Conservation (phyloP, 1,139 yeast genomes). For the Hemisphaericaspora xylofermentans region DNA sequence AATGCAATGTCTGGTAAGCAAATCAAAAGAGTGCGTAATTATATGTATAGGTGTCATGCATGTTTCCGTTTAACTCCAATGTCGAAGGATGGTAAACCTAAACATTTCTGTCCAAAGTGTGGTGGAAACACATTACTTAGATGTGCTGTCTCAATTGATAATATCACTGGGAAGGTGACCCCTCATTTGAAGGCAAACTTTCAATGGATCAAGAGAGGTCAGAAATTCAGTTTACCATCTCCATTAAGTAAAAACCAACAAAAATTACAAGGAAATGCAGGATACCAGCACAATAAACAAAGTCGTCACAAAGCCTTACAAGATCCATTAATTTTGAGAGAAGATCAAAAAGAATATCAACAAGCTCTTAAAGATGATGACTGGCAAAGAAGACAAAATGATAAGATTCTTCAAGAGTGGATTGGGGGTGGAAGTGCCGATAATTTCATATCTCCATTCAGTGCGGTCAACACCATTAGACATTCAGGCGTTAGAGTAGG, state of each 20-base stretch:
- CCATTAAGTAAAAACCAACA: conserved; percentile 67
- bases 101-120: conserved; percentile 94
- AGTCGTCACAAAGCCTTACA: conserved; percentile 54
- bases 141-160: conserved; percentile 85
- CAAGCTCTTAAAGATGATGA: conserved; percentile 84
- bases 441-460: conserved; percentile 86
- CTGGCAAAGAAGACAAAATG: conserved; percentile 86
- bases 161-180: conserved; percentile 74
- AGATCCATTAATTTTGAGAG: conserved; percentile 66
- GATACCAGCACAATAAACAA: conserved; percentile 65
- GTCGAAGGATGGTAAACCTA: conserved; percentile 71
- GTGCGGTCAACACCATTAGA: conserved; percentile 57
- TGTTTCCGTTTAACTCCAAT: conserved; percentile 82
- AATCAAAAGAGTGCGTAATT: conserved; percentile 81
- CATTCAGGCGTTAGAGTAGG: conserved; percentile 78
- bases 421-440: conserved; percentile 95
- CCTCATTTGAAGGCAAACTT: conserved; percentile 92
- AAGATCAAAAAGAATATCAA: conserved; percentile 92
- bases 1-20: conserved; percentile 83
- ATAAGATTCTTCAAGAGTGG: conserved; percentile 82
- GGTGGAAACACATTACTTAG: conserved; percentile 89
- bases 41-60: conserved; percentile 96
- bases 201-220: conserved; percentile 93
- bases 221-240: conserved; percentile 68
- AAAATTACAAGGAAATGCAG: conserved; percentile 67